Evolutionary conservation across 345 rosid genomes (phyloP), one percentile per base, ranked within the genome.

Genomic region (Isatis tinctoria): DNA sequence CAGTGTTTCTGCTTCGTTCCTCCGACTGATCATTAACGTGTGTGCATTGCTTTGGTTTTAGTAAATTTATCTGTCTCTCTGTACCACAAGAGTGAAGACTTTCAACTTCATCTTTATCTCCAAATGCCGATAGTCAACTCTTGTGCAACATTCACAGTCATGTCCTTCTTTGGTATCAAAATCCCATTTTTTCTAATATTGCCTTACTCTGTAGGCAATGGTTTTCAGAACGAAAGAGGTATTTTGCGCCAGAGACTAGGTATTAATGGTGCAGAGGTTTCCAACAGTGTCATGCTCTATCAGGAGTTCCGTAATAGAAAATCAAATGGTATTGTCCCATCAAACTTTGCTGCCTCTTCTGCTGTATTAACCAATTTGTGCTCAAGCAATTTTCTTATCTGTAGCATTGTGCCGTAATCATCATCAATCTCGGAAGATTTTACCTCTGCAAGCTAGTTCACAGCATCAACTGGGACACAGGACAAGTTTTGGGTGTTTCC

Each of bases 141-240:
- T 30, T 60, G 1, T 32, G 67, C 33, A 37, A 35, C 10, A 10
- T 37, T 24, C 20, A 1, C 20, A 3, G 13, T 41, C 8, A 11
- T 36, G 51, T 27, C 54, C 41, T 61, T 37, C 22, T 16, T 48
- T 49, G 4, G 18, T 67, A 10, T 27, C 5, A 13, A 12, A 26
- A 2, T 36, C 53, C 12, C 5, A 8, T 13, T 32, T 14, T 32
- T 16, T 18, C 20, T 61, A 14, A 70, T 45, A 74, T 41, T 47
- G 69, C 32, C 60, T 45, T 45, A 45, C 26, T 69, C 32, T 60
- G 43, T 84, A 91, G 95, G 90, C 54, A 84, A 78, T 37, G 58
- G 28, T 51, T 66, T 53, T 79, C 74, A 71, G 51, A 75, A 66
- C 56, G 82, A 81, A 62, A 69, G 63, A 74, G 70, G 60, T 53